Conservation (phyloP, 768 basidiomycete species). For the Inosperma sp. region DNA sequence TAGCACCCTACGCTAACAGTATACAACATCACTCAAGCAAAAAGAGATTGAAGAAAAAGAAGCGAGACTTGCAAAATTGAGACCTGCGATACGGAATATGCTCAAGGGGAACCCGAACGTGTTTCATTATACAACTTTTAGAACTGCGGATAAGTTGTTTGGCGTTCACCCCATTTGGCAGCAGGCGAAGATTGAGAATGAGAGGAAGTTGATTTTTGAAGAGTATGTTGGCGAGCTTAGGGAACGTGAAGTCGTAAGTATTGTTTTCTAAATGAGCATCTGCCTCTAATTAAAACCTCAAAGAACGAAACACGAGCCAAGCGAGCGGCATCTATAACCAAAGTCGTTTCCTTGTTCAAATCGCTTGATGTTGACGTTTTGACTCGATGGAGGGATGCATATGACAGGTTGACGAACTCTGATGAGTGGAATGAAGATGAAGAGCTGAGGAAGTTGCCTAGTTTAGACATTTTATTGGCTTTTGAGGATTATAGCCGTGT, state of each 20-base stretch:
- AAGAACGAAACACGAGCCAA: slow-evolving; percentile 78
- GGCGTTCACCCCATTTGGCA: slow-evolving; percentile 89
- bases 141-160: slow-evolving; percentile 84
- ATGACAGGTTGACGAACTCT: slow-evolving; percentile 68
- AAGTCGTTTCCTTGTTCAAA: slow-evolving; percentile 82
- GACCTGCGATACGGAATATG: slow-evolving; percentile 83
- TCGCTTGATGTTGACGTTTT: slow-evolving; percentile 84
- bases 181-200: slow-evolving; percentile 77
- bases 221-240: slow-evolving; percentile 87
- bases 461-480: slow-evolving; percentile 85
- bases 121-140: slow-evolving; percentile 87
- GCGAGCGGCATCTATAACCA: slow-evolving; percentile 73
- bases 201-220: slow-evolving; percentile 84
- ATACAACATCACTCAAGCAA: slow-evolving; percentile 66
- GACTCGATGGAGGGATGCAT: slow-evolving; percentile 89
- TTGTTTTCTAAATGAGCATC: slow-evolving; percentile 2
- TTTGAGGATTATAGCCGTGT: slow-evolving; percentile 94
- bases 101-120: slow-evolving; percentile 84
- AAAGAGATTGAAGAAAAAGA: slow-evolving; percentile 88
- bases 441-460: slow-evolving; percentile 79
- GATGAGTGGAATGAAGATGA: slow-evolving; percentile 73
- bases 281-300: background rate
- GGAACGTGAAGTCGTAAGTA: slow-evolving; percentile 80
- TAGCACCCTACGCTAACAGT: slow-evolving; percentile 42
- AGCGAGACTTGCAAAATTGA: slow-evolving; percentile 73